Base-by-base conservation (phyloP, 441 rosid genomes). In the Populus hybrid region DNA sequence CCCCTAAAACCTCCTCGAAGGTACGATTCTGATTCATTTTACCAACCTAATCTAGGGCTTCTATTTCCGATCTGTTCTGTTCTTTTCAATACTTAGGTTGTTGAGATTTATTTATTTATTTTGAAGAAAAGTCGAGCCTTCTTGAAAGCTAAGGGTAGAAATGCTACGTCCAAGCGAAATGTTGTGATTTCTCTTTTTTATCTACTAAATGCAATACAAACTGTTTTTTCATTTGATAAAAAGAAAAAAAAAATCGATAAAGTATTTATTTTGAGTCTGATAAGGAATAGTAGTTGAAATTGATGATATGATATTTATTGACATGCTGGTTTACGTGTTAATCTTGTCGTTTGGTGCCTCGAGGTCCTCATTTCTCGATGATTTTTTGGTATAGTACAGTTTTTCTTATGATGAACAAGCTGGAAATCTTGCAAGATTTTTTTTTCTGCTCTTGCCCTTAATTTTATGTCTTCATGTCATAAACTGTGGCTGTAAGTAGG, bases 1-100 rank as follows among this genome's bases (percentile, higher is more conserved):
- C 85, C 76, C 88, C 87, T 69, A 84, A 84, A 81, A 69, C 86
- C 67, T 32, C 83, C 80, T 34, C 86, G 75, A 82, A 32, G 82
- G 81, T 77, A 32, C 76, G 21, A 32, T 46, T 61, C 66, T 0
- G 66, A 9, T 61, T 61, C 66, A 21, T 21, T 61, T 40, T 23
- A 21, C 26, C 66, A 57, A 57, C 21, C 10, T 57, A 18, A 57
- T 57, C 63, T 57, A 57, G 63, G 63, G 23, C 21, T 57, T 5
- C n/a, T 20, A 20, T 20, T 57, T 10, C 66, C 26, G 66, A 61
- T 61, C 66, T 10, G 66, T n/a, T 61, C 28, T 46, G 42, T 38
- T 38, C 42, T 5, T 40, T 14, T 61, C 66, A 61, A 21, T 59
- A 59, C 8, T 2, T 59, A n/a, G 23, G 11, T 9, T 61, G 65